Percentiles rank a stretch among this genome's conserved stretches.
These are phyloP conservation scores for Colletotrichum coccodes DNA, from an alignment of 2,329 filamentous ascomycete genomes.

Conservation along the genomic window DNA sequence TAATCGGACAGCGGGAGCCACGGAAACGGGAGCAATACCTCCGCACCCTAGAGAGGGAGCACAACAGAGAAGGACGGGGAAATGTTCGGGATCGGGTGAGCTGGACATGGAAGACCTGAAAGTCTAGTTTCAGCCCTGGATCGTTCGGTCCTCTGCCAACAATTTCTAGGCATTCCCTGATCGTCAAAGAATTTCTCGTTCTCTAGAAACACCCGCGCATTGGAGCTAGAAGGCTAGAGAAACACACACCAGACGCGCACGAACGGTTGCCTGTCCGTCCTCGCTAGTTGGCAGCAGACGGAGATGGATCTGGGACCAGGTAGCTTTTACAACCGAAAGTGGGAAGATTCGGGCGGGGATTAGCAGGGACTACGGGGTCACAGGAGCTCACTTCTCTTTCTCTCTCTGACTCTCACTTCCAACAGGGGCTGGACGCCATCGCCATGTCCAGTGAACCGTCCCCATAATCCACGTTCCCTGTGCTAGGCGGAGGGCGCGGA, in stretches of 20 bases:
- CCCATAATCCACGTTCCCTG: not conserved
- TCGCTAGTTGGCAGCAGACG: not conserved
- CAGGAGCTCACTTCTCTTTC: not conserved
- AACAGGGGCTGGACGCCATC: conserved; percentile 22
- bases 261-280: conserved; percentile 16
- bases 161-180: conserved; percentile 24
- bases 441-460: not conserved
- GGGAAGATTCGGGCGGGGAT: conserved; percentile 13
- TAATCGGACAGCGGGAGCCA: not conserved
- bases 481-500: not conserved
- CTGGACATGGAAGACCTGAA: not conserved
- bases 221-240: not conserved
- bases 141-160: conserved; percentile 20
- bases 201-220: conserved; percentile 7
- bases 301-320: not conserved
- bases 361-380: not conserved
- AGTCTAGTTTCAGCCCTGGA: conserved; percentile 15
- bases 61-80: not conserved
- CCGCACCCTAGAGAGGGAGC: not conserved
- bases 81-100: not conserved
- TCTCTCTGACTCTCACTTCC: not conserved
- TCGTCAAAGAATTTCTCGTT: not conserved
- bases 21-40: not conserved
- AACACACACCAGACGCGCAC: conserved; percentile 5
- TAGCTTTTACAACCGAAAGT: conserved; percentile 1